Conservation (phyloP, 805 yeast genomes). For the Kazachstania bromeliacearum region DNA sequence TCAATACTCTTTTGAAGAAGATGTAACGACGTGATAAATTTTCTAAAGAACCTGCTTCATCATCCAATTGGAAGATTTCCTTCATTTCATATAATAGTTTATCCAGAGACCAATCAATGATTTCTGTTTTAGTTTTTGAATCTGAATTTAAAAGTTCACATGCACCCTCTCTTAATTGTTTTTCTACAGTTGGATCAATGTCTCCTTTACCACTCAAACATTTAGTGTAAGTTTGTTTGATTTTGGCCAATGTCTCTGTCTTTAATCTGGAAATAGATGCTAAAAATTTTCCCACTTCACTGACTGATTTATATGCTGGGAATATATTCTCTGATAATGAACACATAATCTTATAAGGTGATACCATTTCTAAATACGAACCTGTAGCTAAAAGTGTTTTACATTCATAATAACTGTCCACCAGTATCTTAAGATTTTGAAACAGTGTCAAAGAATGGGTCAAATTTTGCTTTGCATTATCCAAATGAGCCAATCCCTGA, state of each 20-base stretch:
- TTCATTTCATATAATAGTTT: constrained; percentile 63
- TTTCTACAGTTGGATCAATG: constrained; percentile 9
- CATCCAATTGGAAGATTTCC: constrained; percentile 64
- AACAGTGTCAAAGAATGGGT: constrained; percentile 78
- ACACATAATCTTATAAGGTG: constrained; percentile 26
- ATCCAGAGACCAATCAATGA: constrained; percentile 64
- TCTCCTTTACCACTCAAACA: constrained; percentile 7
- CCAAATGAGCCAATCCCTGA: constrained; percentile 64
- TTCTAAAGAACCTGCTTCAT: constrained; percentile 92
- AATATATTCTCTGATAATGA: constrained; percentile 25
- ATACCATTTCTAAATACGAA: constrained; percentile 19
- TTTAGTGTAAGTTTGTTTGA: constrained; percentile 8
- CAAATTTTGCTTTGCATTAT: constrained; percentile 73
- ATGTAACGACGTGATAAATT: constrained; percentile 74
- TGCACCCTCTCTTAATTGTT: constrained; percentile 42
- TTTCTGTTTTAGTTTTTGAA: constrained; percentile 42
- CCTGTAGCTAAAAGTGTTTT: constrained; percentile 9
- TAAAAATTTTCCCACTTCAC: constrained; percentile 37
- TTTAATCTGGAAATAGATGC: constrained; percentile 23
- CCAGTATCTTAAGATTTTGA: constrained; percentile 78
- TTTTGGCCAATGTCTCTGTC: constrained; percentile 19
- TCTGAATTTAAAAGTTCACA: constrained; percentile 63
- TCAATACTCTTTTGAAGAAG: constrained; percentile 65
- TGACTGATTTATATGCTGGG: constrained; percentile 71
- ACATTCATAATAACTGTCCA: constrained; percentile 33